Evolutionary conservation across 306 rosid species (phyloP), one percentile per base, ranked within the genome.

Genomic region (Elaeagnus macrophylla): DNA sequence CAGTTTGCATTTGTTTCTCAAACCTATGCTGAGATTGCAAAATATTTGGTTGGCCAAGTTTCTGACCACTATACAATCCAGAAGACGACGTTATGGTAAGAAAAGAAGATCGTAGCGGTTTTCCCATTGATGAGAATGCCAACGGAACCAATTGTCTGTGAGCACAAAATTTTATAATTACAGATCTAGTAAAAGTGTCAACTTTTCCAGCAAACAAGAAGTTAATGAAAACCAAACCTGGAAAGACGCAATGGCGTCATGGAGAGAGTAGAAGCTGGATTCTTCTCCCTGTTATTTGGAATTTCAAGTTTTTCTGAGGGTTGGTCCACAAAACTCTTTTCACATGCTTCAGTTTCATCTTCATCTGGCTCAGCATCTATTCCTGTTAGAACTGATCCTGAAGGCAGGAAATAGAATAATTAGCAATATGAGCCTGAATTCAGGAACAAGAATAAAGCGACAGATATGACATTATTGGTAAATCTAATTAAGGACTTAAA

Each of bases 281-380:
- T 62, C 59, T 67, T 75, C 47, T 81, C 87, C 71, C 81, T 90
- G 1, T 66, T 71, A 53, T 69, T 73, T 62, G 56, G 83, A 48
- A 62, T 67, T 58, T 77, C 81, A n/a, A n/a, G n/a, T n/a, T n/a
- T n/a, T n/a, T n/a, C n/a, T n/a, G n/a, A n/a, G 18, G 72, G 64
- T 51, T 77, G 78, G 58, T 83, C 84, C 43, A 54, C 75, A 57
- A 44, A 52, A 60, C 72, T 72, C 61, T 65, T 77, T 51, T 68
- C 75, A 52, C 73, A 42, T 56, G 77, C 61, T 56, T 81, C 94
- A 70, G 75, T 35, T 76, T 83, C 94, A 76, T 87, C 95, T 64
- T 86, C 95, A 40, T 80, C 94, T 53, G 12, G 65, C 59, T 78
- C 86, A 14, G 69, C 38, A 66, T 86, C 97, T 37, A 62, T 48